Percentiles rank a stretch among this genome's conserved stretches.
phyloP scores from a whole-genome alignment of 2,329 filamentous ascomycete species.

The Cadophora luteo-olivacea region DNA sequence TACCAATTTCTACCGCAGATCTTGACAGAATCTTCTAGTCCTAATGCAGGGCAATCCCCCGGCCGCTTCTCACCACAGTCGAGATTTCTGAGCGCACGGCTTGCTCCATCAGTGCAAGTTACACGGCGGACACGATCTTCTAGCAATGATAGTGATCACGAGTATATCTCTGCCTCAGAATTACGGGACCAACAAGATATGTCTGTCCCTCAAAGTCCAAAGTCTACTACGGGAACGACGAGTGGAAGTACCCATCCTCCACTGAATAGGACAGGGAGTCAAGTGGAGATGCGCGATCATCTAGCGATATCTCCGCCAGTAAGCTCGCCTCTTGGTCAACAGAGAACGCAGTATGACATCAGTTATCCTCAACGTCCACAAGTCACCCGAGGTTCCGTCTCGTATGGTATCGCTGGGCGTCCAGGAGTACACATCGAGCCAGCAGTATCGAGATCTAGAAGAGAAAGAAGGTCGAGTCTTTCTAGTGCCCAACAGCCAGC shows the following conservation, averaged over 20 bases:
- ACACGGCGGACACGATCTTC: not conserved
- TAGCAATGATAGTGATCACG: constrained; percentile 30
- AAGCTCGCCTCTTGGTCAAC: constrained; percentile 23
- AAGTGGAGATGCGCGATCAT: constrained; percentile 29
- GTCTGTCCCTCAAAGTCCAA: constrained; percentile 22
- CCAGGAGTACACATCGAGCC: constrained; percentile 31
- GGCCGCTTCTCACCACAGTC: not conserved
- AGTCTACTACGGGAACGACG: not conserved
- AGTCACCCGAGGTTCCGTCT: constrained; percentile 36
- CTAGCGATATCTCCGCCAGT: constrained; percentile 38
- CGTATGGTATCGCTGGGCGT: constrained; percentile 36
- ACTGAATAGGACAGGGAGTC: not conserved
- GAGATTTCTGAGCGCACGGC: not conserved
- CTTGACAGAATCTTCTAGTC: too few relatives aligned
- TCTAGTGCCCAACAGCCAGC: constrained; percentile 32
- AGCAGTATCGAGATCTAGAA: constrained; percentile 12
- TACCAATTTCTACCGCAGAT: not conserved
- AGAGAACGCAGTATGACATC: not conserved
- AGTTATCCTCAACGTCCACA: constrained; percentile 34
- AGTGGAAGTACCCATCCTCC: not conserved
- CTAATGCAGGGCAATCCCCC: not conserved
- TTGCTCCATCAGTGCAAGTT: not conserved
- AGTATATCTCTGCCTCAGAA: constrained; percentile 35
- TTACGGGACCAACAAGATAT: not conserved
- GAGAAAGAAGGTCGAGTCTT: constrained; percentile 12